Conservation (phyloP, 495 filamentous ascomycete species). For the Penicillium malachiteum region DNA sequence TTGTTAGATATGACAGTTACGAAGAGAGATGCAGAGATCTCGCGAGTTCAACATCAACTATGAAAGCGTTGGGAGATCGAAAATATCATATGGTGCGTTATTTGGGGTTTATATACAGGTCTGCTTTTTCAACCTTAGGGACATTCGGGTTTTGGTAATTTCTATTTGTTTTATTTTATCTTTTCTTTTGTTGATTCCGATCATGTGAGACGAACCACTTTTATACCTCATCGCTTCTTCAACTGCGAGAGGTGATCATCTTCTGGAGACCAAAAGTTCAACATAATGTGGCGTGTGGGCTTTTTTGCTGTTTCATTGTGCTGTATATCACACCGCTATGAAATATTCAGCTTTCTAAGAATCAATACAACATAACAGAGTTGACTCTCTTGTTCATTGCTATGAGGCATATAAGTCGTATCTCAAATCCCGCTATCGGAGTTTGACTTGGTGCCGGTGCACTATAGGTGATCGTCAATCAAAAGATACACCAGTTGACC, state of each 20-base stretch:
- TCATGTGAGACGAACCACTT: constrained; percentile 37
- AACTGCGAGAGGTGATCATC: constrained; percentile 35
- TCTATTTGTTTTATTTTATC: constrained; percentile 9
- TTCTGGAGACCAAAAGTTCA: constrained; percentile 42
- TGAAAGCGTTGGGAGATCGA: constrained; percentile 22
- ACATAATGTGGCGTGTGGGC: constrained; percentile 24
- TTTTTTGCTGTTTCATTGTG: constrained; percentile 17
- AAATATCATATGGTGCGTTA: constrained; percentile 37
- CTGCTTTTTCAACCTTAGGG: constrained; percentile 53
- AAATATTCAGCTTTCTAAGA: constrained; percentile 8
- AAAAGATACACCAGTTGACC: neutral
- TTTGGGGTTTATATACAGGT: constrained; percentile 44
- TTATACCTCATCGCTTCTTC: constrained; percentile 36
- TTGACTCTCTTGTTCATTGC: neutral
- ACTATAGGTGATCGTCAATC: neutral
- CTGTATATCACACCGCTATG: constrained; percentile 9
- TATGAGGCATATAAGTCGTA: no score
- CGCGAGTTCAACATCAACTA: constrained; percentile 35
- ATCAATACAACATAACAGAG: constrained; percentile 7
- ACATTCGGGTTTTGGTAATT: constrained; percentile 42
- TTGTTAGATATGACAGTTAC: constrained; percentile 22
- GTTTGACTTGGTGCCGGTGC: neutral
- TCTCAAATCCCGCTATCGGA: neutral
- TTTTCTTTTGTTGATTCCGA: constrained; percentile 14
- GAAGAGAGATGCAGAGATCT: constrained; percentile 23